These are phyloP conservation scores for Halophytophthora batemanensis DNA, from an alignment of 352 stramenopile species.

Conservation along the genomic window DNA sequence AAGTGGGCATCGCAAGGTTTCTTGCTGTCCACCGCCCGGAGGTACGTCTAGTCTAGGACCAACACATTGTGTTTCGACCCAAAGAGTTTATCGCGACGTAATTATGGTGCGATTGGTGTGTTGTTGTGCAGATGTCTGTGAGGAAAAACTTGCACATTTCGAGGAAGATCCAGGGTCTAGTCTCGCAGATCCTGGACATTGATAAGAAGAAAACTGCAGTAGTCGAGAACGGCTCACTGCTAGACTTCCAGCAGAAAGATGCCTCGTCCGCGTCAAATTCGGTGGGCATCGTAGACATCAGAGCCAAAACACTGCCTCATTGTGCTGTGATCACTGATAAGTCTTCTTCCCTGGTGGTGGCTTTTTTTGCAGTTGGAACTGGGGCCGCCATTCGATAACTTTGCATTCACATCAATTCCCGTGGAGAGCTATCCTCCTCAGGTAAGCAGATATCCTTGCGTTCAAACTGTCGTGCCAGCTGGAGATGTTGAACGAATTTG, in stretches of 20 bases:
- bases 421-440: slow-evolving; percentile 78
- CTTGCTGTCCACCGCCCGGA: slow-evolving; percentile 64
- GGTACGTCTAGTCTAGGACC: slow-evolving; percentile 11
- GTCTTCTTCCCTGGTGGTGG: slow-evolving; percentile 12
- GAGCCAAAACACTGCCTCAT: not conserved
- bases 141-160: slow-evolving; percentile 62
- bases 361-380: slow-evolving; percentile 43
- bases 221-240: slow-evolving; percentile 64
- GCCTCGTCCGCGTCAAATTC: slow-evolving; percentile 37
- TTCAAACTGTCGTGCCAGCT: not conserved
- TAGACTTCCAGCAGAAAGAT: slow-evolving; percentile 68
- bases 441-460: slow-evolving; percentile 15
- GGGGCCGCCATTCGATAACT: slow-evolving; percentile 63
- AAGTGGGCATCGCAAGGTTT: slow-evolving; percentile 74
- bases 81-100: not conserved
- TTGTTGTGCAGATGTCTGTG: slow-evolving; percentile 43
- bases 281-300: slow-evolving; percentile 23
- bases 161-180: slow-evolving; percentile 62
- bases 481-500: not conserved
- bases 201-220: slow-evolving; percentile 59
- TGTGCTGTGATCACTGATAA: not conserved
- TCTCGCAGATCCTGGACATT: slow-evolving; percentile 68
- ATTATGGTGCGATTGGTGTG: not conserved
- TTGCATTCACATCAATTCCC: slow-evolving; percentile 61
- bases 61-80: not conserved